Conservation (phyloP, 176 grass and related monocot genomes). For the Raddia guianensis region DNA sequence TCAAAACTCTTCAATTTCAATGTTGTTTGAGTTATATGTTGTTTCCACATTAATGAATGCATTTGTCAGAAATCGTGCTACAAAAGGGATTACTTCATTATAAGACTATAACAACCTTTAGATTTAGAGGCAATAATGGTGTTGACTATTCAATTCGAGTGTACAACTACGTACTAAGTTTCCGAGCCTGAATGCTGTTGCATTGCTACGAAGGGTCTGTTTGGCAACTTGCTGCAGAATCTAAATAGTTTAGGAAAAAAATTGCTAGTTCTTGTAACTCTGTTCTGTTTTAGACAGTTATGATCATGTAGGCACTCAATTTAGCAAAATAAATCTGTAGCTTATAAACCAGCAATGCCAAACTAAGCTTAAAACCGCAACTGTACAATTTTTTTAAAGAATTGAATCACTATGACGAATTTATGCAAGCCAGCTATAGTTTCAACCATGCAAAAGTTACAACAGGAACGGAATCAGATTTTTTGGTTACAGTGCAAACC, state of each 20-base stretch:
- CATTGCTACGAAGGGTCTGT: not conserved
- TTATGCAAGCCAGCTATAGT: not conserved
- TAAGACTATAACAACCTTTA: not conserved
- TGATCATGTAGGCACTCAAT: not conserved
- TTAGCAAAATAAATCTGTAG: not conserved
- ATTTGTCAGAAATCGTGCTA: constrained; percentile 26
- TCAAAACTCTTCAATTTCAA: constrained; percentile 15
- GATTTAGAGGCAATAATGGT: not conserved
- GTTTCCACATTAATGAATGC: constrained; percentile 20
- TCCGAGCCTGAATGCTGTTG: not conserved
- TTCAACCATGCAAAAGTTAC: not conserved
- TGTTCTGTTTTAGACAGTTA: not conserved
- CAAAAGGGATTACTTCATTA: constrained; percentile 13
- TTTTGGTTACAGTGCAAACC: not conserved
- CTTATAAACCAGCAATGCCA: not conserved
- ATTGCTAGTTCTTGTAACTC: not conserved
- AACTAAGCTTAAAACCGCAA: not conserved
- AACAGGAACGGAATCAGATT: not conserved
- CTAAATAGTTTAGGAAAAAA: not conserved
- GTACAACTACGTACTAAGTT: not conserved
- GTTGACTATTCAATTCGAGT: not conserved
- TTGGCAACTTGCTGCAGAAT: not conserved
- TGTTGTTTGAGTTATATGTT: constrained; percentile 32
- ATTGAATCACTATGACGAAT: constrained; percentile 1
- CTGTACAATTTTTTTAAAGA: not conserved